Conservation (phyloP, 768 basidiomycete genomes). For the Russula lepida region DNA sequence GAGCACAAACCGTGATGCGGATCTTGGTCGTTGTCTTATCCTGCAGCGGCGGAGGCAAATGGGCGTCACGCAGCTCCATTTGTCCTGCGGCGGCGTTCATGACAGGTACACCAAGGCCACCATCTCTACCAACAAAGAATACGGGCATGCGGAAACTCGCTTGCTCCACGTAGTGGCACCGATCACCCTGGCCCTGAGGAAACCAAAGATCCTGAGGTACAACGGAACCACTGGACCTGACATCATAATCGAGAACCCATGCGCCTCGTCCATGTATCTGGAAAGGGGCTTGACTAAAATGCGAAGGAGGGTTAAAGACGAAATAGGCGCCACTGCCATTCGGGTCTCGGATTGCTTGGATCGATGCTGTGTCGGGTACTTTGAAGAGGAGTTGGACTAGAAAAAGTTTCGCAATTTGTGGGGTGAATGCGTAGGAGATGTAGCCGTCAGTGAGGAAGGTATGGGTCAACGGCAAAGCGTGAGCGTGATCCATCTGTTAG, state of each 20-base stretch:
- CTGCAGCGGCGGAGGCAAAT: not conserved
- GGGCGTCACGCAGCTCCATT: not conserved
- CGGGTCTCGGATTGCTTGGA: not conserved
- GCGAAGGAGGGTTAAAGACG: not conserved
- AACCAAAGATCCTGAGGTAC: constrained; percentile 17
- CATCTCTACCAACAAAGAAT: constrained; percentile 8
- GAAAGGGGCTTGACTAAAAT: not conserved
- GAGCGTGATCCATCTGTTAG: not conserved
- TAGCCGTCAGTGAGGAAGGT: constrained; percentile 6
- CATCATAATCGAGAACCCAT: constrained; percentile 11
- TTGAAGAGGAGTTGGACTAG: constrained; percentile 5
- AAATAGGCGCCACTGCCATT: not conserved
- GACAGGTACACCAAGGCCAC: constrained; percentile 9
- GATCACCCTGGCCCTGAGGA: constrained; percentile 7
- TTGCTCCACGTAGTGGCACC: constrained; percentile 8
- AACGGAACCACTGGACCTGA: constrained; percentile 4
- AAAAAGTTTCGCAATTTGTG: not conserved
- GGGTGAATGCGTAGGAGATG: constrained; percentile 8
- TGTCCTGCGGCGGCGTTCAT: constrained; percentile 6
- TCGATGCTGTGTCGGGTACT: not conserved
- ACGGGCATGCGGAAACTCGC: constrained; percentile 4
- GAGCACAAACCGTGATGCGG: constrained; percentile 9
- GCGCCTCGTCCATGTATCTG: not conserved
- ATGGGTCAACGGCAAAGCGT: not conserved
- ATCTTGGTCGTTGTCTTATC: constrained; percentile 7